Evolutionary conservation across 345 rosid genomes (phyloP), one percentile per base, ranked within the genome.

Genomic region (Camelina neglecta): DNA sequence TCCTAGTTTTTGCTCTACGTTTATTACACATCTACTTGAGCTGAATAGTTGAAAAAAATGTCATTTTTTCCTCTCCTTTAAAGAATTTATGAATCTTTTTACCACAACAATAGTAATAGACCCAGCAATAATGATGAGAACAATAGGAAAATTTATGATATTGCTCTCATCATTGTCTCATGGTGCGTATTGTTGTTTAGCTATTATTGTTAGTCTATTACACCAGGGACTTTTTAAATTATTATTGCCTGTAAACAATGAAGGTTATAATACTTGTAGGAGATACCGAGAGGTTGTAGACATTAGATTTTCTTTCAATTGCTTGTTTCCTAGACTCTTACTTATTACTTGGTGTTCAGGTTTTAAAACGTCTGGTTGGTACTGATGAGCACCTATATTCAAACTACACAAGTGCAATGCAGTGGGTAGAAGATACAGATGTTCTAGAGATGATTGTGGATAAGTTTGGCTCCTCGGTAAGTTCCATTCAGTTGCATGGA

Each of bases 401-500:
- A 56, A 93, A 79, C 85, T 84, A 82, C 78, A 70, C 73, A 56
- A 96, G 86, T 59, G 83, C 86, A 73, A 87, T 93, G 87, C 90
- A 83, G 78, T 91, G 98, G 98, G 86, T 93, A 65, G 96, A 88
- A 65, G 94, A 89, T 60, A 89, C 91, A 54, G 86, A 91, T 85
- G 86, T 91, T 41, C 72, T 93, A 78, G 93, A 93, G 83, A 91
- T 89, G 97, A 93, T 93, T 79, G 87, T 86, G 35, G 91, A 88
- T 81, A 93, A 89, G 83, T 87, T 91, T 86, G 89, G 93, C 85
- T 87, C 96, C 76, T 88, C 98, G 15, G 98, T 93, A 83, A 83
- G 96, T 85, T 53, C 47, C 41, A 50, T 71, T 62, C 36, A 44
- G 62, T 69, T 42, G 66, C 65, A 45, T 69, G 15, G 11, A n/a